phyloP scores from a whole-genome alignment of 495 filamentous ascomycete species.

The Daldinia decipiens region DNA sequence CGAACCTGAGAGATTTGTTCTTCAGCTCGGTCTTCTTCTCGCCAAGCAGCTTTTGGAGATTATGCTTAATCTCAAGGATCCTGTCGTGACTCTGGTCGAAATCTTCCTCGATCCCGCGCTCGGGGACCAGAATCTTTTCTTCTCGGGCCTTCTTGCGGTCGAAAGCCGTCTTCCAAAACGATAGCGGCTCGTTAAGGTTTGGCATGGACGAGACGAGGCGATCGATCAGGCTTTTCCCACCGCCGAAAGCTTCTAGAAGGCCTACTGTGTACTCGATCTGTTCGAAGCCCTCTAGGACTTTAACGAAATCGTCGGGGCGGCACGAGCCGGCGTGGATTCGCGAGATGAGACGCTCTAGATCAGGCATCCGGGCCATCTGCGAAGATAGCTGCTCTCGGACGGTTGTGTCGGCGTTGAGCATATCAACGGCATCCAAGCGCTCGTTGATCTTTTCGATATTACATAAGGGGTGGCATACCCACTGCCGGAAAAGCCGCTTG shows the following conservation, averaged over 20 bases:
- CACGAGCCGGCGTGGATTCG: constrained; percentile 91
- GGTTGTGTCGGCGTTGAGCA: constrained; percentile 81
- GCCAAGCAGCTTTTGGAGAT: constrained; percentile 77
- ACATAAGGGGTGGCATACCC: constrained; percentile 95
- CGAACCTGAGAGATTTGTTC: constrained; percentile 77
- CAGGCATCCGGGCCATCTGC: constrained; percentile 88
- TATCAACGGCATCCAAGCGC: constrained; percentile 93
- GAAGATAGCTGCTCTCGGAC: constrained; percentile 85
- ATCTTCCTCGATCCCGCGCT: constrained; percentile 89
- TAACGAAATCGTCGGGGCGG: constrained; percentile 88
- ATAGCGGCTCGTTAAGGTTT: constrained; percentile 74
- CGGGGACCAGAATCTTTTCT: constrained; percentile 77
- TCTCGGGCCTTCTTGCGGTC: constrained; percentile 83
- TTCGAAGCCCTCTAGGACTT: constrained; percentile 96
- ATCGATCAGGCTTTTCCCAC: constrained; percentile 83
- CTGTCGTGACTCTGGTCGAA: constrained; percentile 87
- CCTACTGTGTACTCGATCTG: constrained; percentile 93
- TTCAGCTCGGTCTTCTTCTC: constrained; percentile 73
- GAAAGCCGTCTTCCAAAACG: constrained; percentile 92
- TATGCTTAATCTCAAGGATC: constrained; percentile 74
- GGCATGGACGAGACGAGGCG: constrained; percentile 87
- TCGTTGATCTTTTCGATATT: constrained; percentile 90
- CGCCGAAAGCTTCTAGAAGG: constrained; percentile 73
- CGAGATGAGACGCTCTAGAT: constrained; percentile 93
- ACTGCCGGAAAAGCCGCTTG: constrained; percentile 95